These are phyloP conservation scores for Trematosphaeria pertusa DNA, from an alignment of 2,329 filamentous ascomycete genomes.

Conservation along the genomic window DNA sequence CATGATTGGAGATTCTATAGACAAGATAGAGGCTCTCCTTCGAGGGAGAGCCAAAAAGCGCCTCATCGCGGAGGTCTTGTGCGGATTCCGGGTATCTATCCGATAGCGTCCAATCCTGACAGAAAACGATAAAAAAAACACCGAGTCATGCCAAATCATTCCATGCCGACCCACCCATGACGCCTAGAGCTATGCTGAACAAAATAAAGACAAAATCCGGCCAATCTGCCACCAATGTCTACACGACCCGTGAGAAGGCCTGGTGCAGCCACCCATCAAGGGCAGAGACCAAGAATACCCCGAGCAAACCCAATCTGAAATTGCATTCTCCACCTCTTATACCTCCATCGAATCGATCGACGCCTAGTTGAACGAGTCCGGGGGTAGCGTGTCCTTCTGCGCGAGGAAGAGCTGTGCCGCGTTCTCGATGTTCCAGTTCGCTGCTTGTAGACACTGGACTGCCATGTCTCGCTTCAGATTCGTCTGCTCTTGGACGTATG, in stretches of 20 bases:
- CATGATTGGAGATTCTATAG: too few species aligned
- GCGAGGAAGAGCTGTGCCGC: slow-evolving; percentile 78
- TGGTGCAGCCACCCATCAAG: too few species aligned
- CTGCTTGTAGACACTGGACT: slow-evolving; percentile 79
- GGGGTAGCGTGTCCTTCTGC: slow-evolving; percentile 65
- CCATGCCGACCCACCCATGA: not conserved
- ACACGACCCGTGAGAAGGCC: too few species aligned
- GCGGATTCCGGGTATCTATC: slow-evolving; percentile 3
- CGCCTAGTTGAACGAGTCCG: slow-evolving; percentile 51
- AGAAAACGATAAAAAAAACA: not conserved
- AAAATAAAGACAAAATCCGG: too few species aligned
- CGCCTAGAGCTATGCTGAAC: too few species aligned
- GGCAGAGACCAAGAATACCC: too few species aligned
- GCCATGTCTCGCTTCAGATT: slow-evolving; percentile 82
- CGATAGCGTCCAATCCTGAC: not conserved
- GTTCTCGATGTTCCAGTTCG: slow-evolving; percentile 78
- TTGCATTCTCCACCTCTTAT: too few species aligned
- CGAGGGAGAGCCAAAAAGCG: too few species aligned
- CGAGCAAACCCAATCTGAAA: too few species aligned
- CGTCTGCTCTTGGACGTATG: slow-evolving; percentile 77
- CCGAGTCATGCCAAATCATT: not conserved
- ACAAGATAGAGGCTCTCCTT: too few species aligned
- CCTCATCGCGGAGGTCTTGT: slow-evolving; percentile 2
- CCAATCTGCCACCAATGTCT: too few species aligned
- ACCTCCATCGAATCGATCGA: too few species aligned